Percentiles rank a stretch among this genome's conserved stretches.
Evolutionary conservation across 805 yeast species (phyloP).

Genomic region (Torulaspora delbrueckii): DNA sequence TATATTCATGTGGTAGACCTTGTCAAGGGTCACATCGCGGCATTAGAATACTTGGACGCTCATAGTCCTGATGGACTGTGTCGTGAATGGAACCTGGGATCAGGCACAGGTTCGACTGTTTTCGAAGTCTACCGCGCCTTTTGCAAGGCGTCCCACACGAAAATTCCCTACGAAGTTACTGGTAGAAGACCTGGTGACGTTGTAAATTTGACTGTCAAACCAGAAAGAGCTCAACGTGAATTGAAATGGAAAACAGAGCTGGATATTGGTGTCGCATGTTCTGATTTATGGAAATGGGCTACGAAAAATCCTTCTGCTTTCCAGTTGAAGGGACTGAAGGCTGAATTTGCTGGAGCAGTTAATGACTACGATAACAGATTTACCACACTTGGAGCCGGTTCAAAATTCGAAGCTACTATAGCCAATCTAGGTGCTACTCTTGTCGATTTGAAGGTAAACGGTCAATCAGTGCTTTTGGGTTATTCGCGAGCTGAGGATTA

Average conservation of each 20-base stretch:
- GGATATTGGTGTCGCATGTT: conserved; percentile 58
- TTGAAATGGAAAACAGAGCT: conserved; percentile 58
- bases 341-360: conserved; percentile 16
- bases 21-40: conserved; percentile 72
- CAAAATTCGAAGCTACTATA: conserved; percentile 38
- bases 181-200: conserved; percentile 76
- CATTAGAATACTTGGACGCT: conserved; percentile 49
- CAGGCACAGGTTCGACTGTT: conserved; percentile 77
- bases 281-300: conserved; percentile 76
- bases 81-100: conserved; percentile 80
- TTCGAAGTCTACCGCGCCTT: conserved; percentile 65
- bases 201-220: conserved; percentile 65
- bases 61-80: conserved; percentile 44
- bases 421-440: conserved; percentile 51
- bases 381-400: conserved; percentile 30
- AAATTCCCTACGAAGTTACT: conserved; percentile 59
- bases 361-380: conserved; percentile 29
- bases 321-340: conserved; percentile 27
- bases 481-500: conserved; percentile 36
- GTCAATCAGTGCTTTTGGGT: conserved; percentile 39
- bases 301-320: conserved; percentile 63
- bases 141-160: conserved; percentile 56
- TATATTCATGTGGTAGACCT: conserved; percentile 78
- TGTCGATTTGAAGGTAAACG: conserved; percentile 40
- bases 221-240: conserved; percentile 61